Evolutionary conservation across 2,329 filamentous ascomycete genomes (phyloP).

Genomic region (Hirsutella rhossiliensis): DNA sequence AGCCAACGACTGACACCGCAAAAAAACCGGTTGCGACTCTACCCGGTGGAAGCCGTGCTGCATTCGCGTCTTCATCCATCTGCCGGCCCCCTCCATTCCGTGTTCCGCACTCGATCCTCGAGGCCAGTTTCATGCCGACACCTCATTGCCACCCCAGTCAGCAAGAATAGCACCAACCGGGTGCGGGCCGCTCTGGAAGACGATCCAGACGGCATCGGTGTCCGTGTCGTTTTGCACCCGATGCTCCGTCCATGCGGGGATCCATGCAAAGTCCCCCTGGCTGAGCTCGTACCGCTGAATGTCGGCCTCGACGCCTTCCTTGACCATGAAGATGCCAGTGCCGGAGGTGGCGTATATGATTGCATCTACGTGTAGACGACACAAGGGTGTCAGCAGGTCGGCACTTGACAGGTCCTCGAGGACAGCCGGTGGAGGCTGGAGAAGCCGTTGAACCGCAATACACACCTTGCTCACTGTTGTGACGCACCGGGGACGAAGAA

Average conservation of each 20-base stretch:
- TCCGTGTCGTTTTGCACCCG: conserved; percentile 56
- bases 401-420: not conserved
- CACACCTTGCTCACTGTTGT: conserved; percentile 57
- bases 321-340: conserved; percentile 46
- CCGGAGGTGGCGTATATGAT: conserved; percentile 56
- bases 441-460: not conserved
- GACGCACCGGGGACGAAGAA: conserved; percentile 50
- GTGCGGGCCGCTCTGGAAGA: conserved; percentile 47
- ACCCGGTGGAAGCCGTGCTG: not conserved
- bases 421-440: too few species aligned
- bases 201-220: conserved; percentile 49
- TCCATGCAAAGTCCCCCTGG: conserved; percentile 56
- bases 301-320: conserved; percentile 37
- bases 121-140: conserved; percentile 5
- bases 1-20: too few species aligned
- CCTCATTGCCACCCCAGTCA: conserved; percentile 45
- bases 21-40: too few species aligned
- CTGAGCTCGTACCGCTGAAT: conserved; percentile 42
- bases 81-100: not conserved
- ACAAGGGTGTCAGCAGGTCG: not conserved
- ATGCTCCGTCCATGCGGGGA: conserved; percentile 60
- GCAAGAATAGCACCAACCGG: conserved; percentile 51
- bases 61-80: not conserved
- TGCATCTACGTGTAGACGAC: conserved; percentile 34
- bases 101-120: not conserved